These are phyloP conservation scores for thale cress (Arabidopsis thaliana) DNA, from an alignment of 345 rosid genomes.

Conservation along the genomic window TAIR10.1 NC_003075.7:15497001-15497500, in stretches of 20 bases:
- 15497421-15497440: not conserved
- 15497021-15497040: conserved; percentile 77
- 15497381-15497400: not conserved
- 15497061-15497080: conserved; percentile 70
- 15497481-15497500: not conserved
- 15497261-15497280: conserved; percentile 80
- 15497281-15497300: conserved; percentile 63
- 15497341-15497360: conserved; percentile 67
- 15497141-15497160: not conserved
- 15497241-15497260: conserved; percentile 51
- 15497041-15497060: conserved; percentile 73
- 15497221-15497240: conserved; percentile 51
- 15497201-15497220: not conserved
- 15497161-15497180: conserved; percentile 9
- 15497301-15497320: conserved; percentile 58
- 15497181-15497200: too few relatives aligned
- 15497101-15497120: conserved; percentile 48
- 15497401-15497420: not conserved
- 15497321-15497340: conserved; percentile 71
- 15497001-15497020: conserved; percentile 77
- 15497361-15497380: conserved; percentile 70
- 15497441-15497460: conserved; percentile 4
- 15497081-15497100: conserved; percentile 63
- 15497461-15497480: not conserved
- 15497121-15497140: conserved; percentile 1